Evolutionary conservation across 257 asterid genomes (phyloP), one percentile per base, ranked within the genome.

Genomic region (Avicennia marina): DNA sequence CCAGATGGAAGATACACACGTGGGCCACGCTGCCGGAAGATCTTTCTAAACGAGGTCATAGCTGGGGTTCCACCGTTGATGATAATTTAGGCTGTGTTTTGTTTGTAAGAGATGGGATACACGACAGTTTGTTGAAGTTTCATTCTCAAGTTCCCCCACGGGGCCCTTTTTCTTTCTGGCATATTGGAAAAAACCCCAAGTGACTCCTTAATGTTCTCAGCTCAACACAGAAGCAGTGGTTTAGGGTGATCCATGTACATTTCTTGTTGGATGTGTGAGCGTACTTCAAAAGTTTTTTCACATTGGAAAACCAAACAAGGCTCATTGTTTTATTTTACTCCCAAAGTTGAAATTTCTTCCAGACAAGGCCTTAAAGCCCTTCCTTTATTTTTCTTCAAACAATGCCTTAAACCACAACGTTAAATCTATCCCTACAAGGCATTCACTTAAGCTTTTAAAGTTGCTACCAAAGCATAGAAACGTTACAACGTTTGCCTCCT

Each of bases 21-120:
- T 91, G 98, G 98, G 87, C 97, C 56, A 88, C 78, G 95, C 78
- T 91, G 38, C 98, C 98, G 0, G 98, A 91, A 65, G 98, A 89
- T 80, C 70, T 91, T 62, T 41, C n/a, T 91, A 62, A 83, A 85
- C 53, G 98, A 91, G 69, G 89, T 91, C 52, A 72, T 91, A 50
- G 98, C 95, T 48, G 84, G 98, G 68, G 78, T 93, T 48, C 97
- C 99, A 2, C 99, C 99, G 0, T 93, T 93, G 70, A 93, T 84
- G 84, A 85, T 91, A 39, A n/a, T 91, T 90, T 42, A 79, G 87
- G 25, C 96, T 91, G 39, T 90, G 98, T 25, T 85, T 94, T 18
- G 96, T 88, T 62, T 91, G 98, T 47, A 91, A 77, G 68, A 91
- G 98, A 69, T 91, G 98, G 98, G 88, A 88, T 56, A 88, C 83